Evolutionary conservation across 2,329 filamentous ascomycete genomes (phyloP).

Genomic region (Xylaria sp.): DNA sequence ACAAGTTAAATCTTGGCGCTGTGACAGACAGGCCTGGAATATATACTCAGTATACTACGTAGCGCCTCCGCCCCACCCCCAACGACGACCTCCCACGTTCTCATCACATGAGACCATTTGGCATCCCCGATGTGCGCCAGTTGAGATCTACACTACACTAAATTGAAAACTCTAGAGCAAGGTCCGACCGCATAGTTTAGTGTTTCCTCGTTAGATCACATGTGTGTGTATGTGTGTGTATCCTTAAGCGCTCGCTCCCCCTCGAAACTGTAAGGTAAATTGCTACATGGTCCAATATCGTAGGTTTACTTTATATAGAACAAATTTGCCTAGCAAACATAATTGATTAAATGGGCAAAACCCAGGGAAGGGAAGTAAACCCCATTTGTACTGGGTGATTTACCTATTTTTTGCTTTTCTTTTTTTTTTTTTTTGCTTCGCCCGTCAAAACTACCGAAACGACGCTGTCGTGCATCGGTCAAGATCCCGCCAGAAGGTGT

Average conservation of each 20-base stretch:
- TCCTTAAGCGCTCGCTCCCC: neutral
- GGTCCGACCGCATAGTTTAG: neutral
- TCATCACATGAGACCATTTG: constrained; percentile 6
- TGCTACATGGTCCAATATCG: neutral
- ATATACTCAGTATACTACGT: neutral
- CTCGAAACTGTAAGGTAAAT: neutral
- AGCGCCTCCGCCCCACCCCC: neutral
- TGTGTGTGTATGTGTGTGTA: neutral
- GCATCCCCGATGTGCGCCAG: neutral
- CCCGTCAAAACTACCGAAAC: constrained; percentile 10
- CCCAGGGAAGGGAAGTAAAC: neutral
- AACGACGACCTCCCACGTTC: constrained; percentile 23
- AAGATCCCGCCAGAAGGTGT: neutral
- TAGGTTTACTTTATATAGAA: neutral
- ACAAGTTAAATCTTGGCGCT: constrained; percentile 19
- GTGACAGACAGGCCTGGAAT: constrained; percentile 10
- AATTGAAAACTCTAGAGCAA: neutral
- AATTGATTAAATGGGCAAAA: constrained; percentile 1
- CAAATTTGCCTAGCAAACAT: constrained; percentile 26
- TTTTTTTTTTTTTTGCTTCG: neutral
- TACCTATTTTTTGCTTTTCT: neutral
- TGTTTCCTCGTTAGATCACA: neutral
- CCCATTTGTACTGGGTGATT: neutral
- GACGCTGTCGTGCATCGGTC: constrained; percentile 19
- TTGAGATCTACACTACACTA: neutral